Evolutionary conservation across 2,329 filamentous ascomycete genomes (phyloP), one percentile per base, ranked within the genome.

Genomic region (Huntiella omanensis): DNA sequence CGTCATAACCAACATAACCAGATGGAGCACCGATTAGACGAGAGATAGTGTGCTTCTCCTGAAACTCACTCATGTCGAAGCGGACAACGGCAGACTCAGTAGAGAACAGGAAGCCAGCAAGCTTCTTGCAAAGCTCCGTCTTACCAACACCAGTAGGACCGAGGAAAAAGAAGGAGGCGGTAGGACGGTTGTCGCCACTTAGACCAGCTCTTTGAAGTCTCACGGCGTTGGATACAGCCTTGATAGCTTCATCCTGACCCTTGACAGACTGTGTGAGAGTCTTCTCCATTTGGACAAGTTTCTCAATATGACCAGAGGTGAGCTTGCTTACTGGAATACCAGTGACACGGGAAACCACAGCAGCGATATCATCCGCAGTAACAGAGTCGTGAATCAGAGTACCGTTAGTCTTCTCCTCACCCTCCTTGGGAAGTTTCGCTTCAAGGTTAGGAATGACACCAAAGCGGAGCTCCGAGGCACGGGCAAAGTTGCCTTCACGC

Each of bases 11-110:
- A 19, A 96, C 83, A 57, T 96, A 96, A 16, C 88, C 88, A 4
- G 91, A 88, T 0, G 91, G 91, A 3, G 83, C 82, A 39, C 91
- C 91, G 53, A 96, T 95, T 32, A 96, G 72, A 13, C 88, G 75
- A 22, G 84, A 93, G 47, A 96, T 83, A 3, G 91, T 96, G 58
- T 96, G 88, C 61, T 93, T 94, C 59, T 96, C 91, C 58, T 93
- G 86, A 60, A 95, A 96, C 58, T 98, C 91, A 55, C 78, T 84
- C 91, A 96, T 96, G 61, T 96, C 91, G 61, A 96, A 96, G 33
- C 91, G 75, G 33, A 95, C 76, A 19, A 98, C 85, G 2, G 91
- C 88, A 22, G 77, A 77, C 55, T 94, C 84, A 1, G 85, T 94
- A 1, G 83, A 91, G 64, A 96, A 98, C 34, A 98, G 68, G 65